Percentiles rank a stretch among this genome's conserved stretches.
Evolutionary conservation across 2,329 filamentous ascomycete species (phyloP).

Genomic region (Ascocoryne sarcoides): DNA sequence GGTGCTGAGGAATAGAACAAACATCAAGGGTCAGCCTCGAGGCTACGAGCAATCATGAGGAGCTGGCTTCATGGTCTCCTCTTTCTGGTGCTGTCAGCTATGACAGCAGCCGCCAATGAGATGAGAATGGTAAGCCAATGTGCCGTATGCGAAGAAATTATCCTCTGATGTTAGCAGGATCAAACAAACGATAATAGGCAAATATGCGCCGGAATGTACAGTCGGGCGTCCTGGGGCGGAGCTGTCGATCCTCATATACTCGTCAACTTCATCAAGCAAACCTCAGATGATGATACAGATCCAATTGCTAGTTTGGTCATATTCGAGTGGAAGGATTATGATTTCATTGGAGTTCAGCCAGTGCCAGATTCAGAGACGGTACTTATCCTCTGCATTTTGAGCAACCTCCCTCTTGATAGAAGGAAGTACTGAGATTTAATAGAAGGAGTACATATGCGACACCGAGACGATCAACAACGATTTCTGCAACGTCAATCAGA

Average conservation of each 20-base stretch:
- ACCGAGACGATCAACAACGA: constrained; percentile 57
- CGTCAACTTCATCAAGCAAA: constrained; percentile 63
- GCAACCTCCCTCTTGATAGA: background rate
- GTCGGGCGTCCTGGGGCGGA: constrained; percentile 79
- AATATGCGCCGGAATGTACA: constrained; percentile 89
- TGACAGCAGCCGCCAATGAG: constrained; percentile 48
- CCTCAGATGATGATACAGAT: constrained; percentile 52
- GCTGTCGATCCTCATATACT: constrained; percentile 82
- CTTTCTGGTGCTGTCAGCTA: constrained; percentile 44
- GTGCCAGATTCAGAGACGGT: constrained; percentile 46
- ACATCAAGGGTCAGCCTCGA: constrained; percentile 14
- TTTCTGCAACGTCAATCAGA: constrained; percentile 66
- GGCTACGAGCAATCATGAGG: constrained; percentile 40
- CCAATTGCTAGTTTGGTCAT: constrained; percentile 77
- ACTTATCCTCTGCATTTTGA: constrained; percentile 20
- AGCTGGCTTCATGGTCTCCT: constrained; percentile 41
- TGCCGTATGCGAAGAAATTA: background rate
- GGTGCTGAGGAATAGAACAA: background rate
- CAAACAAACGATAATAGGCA: constrained; percentile 69
- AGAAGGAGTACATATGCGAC: constrained; percentile 69
- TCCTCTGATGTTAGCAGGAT: constrained; percentile 44
- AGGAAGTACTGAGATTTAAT: constrained; percentile 28
- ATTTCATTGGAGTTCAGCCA: constrained; percentile 63
- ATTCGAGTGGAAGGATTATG: constrained; percentile 87
- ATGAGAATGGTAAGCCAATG: constrained; percentile 43